A percentile compares a stretch with the other conserved stretches of the same genome.
These are phyloP conservation scores for Leishmania arabica DNA, from an alignment of 208 protist species.

Conservation along the genomic window DNA sequence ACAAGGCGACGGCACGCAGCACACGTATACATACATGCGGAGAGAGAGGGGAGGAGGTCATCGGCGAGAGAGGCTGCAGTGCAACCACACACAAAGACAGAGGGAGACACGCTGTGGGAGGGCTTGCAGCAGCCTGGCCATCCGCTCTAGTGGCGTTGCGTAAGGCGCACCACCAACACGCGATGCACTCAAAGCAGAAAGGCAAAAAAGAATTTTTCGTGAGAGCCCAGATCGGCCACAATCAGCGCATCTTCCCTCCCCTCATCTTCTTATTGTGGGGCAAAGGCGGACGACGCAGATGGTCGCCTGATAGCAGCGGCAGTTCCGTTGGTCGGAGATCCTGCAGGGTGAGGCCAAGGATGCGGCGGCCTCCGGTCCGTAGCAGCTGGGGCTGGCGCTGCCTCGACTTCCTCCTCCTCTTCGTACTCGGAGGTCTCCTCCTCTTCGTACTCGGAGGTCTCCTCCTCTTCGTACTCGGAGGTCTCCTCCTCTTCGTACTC, in stretches of 20 bases:
- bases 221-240: neutral
- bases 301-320: neutral
- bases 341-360: neutral
- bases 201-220: no score
- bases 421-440: neutral
- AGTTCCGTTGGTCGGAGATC: neutral
- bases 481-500: conserved; percentile 8
- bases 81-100: neutral
- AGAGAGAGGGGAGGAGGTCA: no score
- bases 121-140: no score
- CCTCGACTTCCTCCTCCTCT: conserved; percentile 7
- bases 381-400: neutral
- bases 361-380: neutral
- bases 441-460: conserved; percentile 19
- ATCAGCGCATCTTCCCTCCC: neutral
- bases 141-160: no score
- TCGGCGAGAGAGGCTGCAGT: no score
- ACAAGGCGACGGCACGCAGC: neutral
- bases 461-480: conserved; percentile 4
- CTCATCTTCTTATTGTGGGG: neutral
- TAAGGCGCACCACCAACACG: no score
- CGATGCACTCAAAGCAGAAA: no score
- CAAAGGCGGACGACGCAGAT: neutral
- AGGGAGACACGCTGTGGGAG: no score
- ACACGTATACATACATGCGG: neutral